Percentiles rank a stretch among this genome's conserved stretches.
Conservation (phyloP, 202 grass and related monocot genomes). For the Saccharum hybrid region DNA sequence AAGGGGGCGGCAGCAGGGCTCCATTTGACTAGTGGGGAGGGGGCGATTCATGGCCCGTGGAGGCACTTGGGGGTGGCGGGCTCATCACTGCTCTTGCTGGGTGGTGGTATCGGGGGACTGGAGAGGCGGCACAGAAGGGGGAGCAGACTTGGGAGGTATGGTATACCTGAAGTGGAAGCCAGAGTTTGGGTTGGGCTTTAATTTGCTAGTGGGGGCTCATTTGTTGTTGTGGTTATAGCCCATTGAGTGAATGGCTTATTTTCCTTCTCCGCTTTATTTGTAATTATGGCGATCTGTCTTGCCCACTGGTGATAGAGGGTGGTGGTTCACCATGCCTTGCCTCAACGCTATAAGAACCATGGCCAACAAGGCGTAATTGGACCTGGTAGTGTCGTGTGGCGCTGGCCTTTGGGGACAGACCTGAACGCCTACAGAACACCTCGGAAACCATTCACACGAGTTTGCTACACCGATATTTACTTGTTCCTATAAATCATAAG, state of each 20-base stretch:
- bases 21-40: neutral
- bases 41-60: neutral
- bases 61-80: neutral
- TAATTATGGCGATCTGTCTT: neutral
- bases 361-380: neutral
- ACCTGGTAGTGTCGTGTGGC: neutral
- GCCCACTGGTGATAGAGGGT: neutral
- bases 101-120: neutral
- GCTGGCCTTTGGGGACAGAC: neutral
- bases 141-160: neutral
- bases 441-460: neutral
- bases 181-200: neutral
- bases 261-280: neutral
- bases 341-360: neutral
- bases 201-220: neutral
- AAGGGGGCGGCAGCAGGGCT: neutral
- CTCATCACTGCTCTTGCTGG: neutral
- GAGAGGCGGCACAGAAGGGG: neutral
- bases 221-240: neutral
- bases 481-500: constrained; percentile 6
- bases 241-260: neutral
- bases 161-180: neutral
- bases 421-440: neutral
- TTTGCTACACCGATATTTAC: neutral
- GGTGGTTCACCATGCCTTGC: neutral